Percentiles rank a stretch among this genome's conserved stretches.
These are phyloP conservation scores for Fusarium abutilonis DNA, from an alignment of 2,329 filamentous ascomycete genomes.

Conservation along the genomic window DNA sequence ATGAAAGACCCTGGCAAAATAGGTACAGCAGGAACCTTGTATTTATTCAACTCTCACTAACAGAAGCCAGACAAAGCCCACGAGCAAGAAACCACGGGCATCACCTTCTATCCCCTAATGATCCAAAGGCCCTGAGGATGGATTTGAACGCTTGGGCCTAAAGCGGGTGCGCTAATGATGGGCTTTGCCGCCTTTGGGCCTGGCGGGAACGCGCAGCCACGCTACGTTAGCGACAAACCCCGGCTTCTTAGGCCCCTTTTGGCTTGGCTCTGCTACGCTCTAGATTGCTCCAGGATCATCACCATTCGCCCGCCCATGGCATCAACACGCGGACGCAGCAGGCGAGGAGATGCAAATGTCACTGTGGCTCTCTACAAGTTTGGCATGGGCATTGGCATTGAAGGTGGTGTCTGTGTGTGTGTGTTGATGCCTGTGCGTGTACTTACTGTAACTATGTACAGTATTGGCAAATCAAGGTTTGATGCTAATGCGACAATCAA, in stretches of 20 bases:
- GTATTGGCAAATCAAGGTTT: no score
- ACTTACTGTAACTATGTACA: no score
- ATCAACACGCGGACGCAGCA: not conserved
- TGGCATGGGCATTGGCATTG: no score
- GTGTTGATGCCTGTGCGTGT: no score
- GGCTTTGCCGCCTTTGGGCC: constrained; percentile 39
- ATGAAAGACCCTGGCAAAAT: not conserved
- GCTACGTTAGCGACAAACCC: constrained; percentile 21
- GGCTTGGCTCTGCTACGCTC: constrained; percentile 25
- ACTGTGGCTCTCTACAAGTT: not conserved
- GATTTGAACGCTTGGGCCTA: constrained; percentile 37
- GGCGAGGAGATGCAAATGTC: no score
- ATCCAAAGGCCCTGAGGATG: not conserved
- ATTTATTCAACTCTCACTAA: not conserved
- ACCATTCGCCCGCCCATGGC: constrained; percentile 15
- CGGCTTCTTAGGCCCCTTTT: constrained; percentile 13
- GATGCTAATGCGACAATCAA: no score
- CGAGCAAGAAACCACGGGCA: constrained; percentile 12
- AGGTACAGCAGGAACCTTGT: not conserved
- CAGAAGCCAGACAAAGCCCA: constrained; percentile 16
- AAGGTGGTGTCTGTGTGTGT: no score
- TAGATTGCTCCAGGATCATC: constrained; percentile 31
- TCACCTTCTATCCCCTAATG: not conserved
- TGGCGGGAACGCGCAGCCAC: constrained; percentile 32
- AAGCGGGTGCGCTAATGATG: constrained; percentile 40